Evolutionary conservation across 352 stramenopile genomes (phyloP).

Genomic region (Phytophthora hybrid): DNA sequence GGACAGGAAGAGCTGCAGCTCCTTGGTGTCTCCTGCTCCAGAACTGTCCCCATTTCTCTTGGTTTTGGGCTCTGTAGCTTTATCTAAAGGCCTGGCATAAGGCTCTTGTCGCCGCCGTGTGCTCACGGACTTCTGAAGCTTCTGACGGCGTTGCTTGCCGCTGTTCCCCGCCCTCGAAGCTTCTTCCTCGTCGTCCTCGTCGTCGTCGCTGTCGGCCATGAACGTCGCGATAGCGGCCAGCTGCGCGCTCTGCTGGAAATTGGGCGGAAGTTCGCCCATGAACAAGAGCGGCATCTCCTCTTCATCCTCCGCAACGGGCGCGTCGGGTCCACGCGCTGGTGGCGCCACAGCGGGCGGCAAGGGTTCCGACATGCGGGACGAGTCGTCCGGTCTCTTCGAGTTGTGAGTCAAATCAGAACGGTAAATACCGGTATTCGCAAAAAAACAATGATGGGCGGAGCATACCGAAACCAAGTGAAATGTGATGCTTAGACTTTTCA

Average conservation of each 20-base stretch:
- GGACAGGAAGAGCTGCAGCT: slow-evolving; percentile 66
- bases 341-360: neutral
- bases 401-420: neutral
- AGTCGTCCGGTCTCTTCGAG: neutral
- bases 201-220: slow-evolving; percentile 68
- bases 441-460: no score
- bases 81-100: slow-evolving; percentile 28
- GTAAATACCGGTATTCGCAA: no score
- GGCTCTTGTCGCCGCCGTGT: slow-evolving; percentile 31
- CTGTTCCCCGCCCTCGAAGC: neutral
- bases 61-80: slow-evolving; percentile 10
- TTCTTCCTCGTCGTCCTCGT: slow-evolving; percentile 15
- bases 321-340: neutral
- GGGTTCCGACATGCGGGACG: neutral
- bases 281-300: slow-evolving; percentile 85
- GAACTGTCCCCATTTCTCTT: slow-evolving; percentile 10
- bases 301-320: slow-evolving; percentile 34
- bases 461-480: no score
- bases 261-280: slow-evolving; percentile 68
- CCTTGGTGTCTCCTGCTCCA: slow-evolving; percentile 43
- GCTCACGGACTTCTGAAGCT: neutral
- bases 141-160: slow-evolving; percentile 20
- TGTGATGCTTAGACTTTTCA: no score
- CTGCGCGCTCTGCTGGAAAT: slow-evolving; percentile 74
- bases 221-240: slow-evolving; percentile 80